Evolutionary conservation across 1,284 basidiomycete genomes (phyloP).

Genomic region (Malassezia obtusa): DNA sequence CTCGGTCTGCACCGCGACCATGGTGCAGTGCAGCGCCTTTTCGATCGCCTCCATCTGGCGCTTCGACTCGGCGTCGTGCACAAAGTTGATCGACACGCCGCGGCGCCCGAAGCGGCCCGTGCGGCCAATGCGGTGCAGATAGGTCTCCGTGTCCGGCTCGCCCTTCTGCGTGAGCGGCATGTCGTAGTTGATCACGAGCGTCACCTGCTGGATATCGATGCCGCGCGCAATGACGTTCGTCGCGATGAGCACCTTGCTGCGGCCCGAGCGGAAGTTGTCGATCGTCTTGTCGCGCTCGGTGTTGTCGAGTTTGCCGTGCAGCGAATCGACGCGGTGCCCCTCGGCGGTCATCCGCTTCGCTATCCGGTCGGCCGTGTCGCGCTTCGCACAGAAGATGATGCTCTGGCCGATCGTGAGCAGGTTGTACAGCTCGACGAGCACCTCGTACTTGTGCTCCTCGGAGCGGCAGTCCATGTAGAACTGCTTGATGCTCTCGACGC

Average conservation of each 20-base stretch:
- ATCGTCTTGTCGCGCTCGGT: conserved; percentile 81
- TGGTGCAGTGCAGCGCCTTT: conserved; percentile 37
- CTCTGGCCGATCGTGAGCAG: conserved; percentile 89
- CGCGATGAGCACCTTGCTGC: conserved; percentile 93
- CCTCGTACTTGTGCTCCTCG: conserved; percentile 89
- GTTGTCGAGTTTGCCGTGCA: conserved; percentile 88
- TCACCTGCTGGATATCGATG: conserved; percentile 97
- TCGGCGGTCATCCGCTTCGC: conserved; percentile 79
- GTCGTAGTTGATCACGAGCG: conserved; percentile 73
- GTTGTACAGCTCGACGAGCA: conserved; percentile 80
- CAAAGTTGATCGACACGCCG: conserved; percentile 48
- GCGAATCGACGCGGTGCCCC: conserved; percentile 89
- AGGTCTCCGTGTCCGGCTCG: conserved; percentile 84
- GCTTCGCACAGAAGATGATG: conserved; percentile 77
- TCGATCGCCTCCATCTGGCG: conserved; percentile 44
- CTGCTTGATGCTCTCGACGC: conserved; percentile 87
- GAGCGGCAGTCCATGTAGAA: conserved; percentile 81
- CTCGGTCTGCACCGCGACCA: conserved; percentile 39
- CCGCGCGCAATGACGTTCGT: conserved; percentile 97
- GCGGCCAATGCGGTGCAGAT: conserved; percentile 85
- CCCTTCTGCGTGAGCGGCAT: conserved; percentile 59
- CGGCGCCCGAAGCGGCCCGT: conserved; percentile 47
- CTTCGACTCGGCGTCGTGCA: conserved; percentile 42
- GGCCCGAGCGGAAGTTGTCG: conserved; percentile 88
- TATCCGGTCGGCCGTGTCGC: conserved; percentile 85